Evolutionary conservation across 2,329 filamentous ascomycete species (phyloP).

Genomic region (Aspergillus arachidicola): DNA sequence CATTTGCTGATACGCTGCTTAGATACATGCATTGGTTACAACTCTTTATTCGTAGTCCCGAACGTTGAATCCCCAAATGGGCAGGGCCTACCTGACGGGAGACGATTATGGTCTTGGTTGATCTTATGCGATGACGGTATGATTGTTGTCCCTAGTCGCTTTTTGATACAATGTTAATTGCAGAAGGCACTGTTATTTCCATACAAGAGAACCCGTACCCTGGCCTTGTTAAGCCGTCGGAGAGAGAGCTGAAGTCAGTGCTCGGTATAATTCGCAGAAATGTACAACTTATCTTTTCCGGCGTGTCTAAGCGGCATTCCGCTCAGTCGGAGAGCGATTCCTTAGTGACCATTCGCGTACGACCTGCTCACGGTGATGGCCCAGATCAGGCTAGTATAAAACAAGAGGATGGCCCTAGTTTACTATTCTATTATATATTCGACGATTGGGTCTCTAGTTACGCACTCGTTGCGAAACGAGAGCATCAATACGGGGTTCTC

Average conservation of each 20-base stretch:
- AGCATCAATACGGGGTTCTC: slow-evolving; percentile 52
- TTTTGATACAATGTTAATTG: slow-evolving; percentile 8
- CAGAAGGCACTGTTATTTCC: slow-evolving; percentile 66
- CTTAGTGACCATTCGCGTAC: slow-evolving; percentile 52
- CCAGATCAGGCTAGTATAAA: slow-evolving; percentile 40
- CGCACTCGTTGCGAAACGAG: slow-evolving; percentile 59
- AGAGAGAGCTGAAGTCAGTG: slow-evolving; percentile 31
- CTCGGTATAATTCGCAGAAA: slow-evolving; percentile 55
- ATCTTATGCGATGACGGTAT: slow-evolving; percentile 66
- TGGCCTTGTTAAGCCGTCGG: slow-evolving; percentile 44
- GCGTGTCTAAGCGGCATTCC: slow-evolving; percentile 59
- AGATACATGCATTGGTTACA: slow-evolving; percentile 73
- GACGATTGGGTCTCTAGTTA: slow-evolving; percentile 69
- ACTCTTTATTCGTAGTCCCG: slow-evolving; percentile 56
- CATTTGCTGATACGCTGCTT: slow-evolving; percentile 19
- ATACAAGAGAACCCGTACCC: slow-evolving; percentile 64
- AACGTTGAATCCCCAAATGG: slow-evolving; percentile 43
- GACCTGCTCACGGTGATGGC: slow-evolving; percentile 37
- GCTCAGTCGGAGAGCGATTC: slow-evolving; percentile 51
- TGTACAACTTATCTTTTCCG: slow-evolving; percentile 62
- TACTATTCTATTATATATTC: slow-evolving; percentile 70
- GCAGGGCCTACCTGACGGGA: slow-evolving; percentile 49
- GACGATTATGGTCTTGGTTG: slow-evolving; percentile 71
- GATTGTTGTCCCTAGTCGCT: slow-evolving; percentile 12
- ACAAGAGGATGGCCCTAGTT: slow-evolving; percentile 57